These are phyloP conservation scores for Abrus precatorius DNA, from an alignment of 306 rosid genomes.

Conservation along the genomic window DNA sequence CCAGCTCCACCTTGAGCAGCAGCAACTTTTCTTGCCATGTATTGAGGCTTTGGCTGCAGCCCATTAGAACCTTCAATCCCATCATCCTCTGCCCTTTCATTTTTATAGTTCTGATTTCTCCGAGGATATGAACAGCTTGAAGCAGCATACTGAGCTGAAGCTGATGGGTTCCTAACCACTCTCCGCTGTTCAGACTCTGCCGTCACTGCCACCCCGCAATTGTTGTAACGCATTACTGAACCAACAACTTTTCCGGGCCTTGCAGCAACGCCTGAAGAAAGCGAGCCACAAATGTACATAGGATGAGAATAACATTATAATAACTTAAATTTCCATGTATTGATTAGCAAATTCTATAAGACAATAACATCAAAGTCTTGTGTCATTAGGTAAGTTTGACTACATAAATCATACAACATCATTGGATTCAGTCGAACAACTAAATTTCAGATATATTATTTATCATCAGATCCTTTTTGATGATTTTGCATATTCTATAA, in stretches of 20 bases:
- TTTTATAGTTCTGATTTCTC: slow-evolving; percentile 84
- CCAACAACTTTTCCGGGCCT: slow-evolving; percentile 95
- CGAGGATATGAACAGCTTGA: slow-evolving; percentile 77
- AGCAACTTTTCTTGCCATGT: slow-evolving; percentile 90
- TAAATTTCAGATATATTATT: no score
- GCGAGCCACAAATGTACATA: slow-evolving; percentile 27
- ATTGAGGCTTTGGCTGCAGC: slow-evolving; percentile 89
- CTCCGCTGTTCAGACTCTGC: slow-evolving; percentile 87
- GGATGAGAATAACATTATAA: slow-evolving; percentile 15
- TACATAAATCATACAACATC: no score
- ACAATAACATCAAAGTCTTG: no score
- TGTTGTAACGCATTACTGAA: slow-evolving; percentile 81
- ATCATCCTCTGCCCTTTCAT: slow-evolving; percentile 77
- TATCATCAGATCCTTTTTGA: no score
- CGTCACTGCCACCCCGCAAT: slow-evolving; percentile 72
- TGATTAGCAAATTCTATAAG: no score
- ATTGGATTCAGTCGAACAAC: no score
- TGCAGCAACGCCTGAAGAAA: slow-evolving; percentile 77
- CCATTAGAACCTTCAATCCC: slow-evolving; percentile 81
- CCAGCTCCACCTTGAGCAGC: slow-evolving; percentile 92
- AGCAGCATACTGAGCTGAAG: slow-evolving; percentile 67
- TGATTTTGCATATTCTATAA: background rate
- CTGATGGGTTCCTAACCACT: slow-evolving; percentile 69
- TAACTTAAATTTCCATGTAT: background rate
- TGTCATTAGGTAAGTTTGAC: no score